Evolutionary conservation across 192 early-diverging fungal species (phyloP).

Genomic region (Chytriomyces sp.): DNA sequence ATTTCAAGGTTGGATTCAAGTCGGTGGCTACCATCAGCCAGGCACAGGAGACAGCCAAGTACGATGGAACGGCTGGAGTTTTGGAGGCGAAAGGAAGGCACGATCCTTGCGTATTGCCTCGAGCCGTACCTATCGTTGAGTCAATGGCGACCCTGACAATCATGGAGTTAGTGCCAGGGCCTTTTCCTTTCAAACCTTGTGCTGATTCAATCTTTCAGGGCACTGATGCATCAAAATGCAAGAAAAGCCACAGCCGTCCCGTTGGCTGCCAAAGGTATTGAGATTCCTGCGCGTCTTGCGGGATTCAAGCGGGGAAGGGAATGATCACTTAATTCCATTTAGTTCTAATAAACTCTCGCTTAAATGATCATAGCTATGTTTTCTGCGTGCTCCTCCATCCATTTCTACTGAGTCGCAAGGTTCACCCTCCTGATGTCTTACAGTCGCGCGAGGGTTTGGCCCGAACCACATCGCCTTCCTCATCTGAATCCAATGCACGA

Average conservation of each 20-base stretch:
- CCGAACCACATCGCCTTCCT: constrained; percentile 3
- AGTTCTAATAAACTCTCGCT: too few species aligned
- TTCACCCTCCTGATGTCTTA: constrained; percentile 15
- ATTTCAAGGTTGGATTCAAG: constrained; percentile 98
- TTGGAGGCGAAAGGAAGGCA: constrained; percentile 92
- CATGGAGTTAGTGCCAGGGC: constrained; percentile 85
- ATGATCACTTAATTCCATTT: too few species aligned
- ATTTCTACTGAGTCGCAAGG: neutral
- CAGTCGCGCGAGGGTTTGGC: constrained; percentile 13
- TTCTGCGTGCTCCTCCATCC: too few species aligned
- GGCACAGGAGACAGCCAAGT: constrained; percentile 86
- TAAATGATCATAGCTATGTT: too few species aligned
- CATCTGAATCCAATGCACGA: constrained; percentile 9
- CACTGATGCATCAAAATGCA: constrained; percentile 23
- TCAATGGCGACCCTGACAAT: constrained; percentile 91
- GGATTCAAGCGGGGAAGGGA: neutral
- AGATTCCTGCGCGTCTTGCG: constrained; percentile 3
- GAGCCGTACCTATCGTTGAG: constrained; percentile 98
- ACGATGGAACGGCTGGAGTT: constrained; percentile 77
- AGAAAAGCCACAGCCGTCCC: constrained; percentile 3
- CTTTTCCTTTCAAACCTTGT: neutral
- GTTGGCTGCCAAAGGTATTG: constrained; percentile 7
- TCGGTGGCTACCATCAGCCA: constrained; percentile 94
- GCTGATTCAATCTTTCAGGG: too few species aligned
- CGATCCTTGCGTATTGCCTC: constrained; percentile 95